These are phyloP conservation scores for Aphanomyces stellatus DNA, from an alignment of 352 stramenopile species.

Conservation along the genomic window DNA sequence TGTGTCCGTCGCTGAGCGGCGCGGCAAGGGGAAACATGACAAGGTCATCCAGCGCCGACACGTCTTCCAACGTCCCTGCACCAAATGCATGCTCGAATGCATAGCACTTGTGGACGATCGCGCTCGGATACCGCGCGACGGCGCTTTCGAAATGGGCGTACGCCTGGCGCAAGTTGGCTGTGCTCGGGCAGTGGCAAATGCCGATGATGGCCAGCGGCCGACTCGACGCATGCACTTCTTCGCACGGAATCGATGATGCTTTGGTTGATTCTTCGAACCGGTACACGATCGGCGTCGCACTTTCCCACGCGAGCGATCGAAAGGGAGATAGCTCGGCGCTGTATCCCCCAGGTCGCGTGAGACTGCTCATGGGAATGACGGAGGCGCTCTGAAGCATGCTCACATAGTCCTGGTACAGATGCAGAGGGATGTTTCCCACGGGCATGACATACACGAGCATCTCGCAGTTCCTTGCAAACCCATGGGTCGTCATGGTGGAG, in stretches of 20 bases:
- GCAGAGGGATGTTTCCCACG: conserved; percentile 48
- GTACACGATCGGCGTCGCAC: conserved; percentile 44
- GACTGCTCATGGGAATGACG: conserved; percentile 48
- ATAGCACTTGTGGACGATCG: conserved; percentile 74
- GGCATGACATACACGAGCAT: conserved; percentile 79
- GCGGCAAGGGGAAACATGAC: conserved; percentile 80
- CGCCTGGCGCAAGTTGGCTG: conserved; percentile 40
- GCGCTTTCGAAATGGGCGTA: conserved; percentile 62
- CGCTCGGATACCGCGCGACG: conserved; percentile 49
- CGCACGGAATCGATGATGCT: conserved; percentile 35
- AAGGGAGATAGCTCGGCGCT: conserved; percentile 74
- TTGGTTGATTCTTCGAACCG: conserved; percentile 42
- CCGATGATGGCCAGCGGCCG: conserved; percentile 68
- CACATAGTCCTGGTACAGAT: conserved; percentile 52
- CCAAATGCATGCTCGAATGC: conserved; percentile 79
- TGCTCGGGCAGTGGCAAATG: conserved; percentile 70
- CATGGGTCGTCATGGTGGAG: background rate
- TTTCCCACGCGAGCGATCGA: conserved; percentile 58
- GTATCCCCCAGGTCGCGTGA: conserved; percentile 72
- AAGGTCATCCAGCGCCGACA: conserved; percentile 45
- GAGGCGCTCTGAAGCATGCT: conserved; percentile 45
- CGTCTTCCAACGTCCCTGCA: conserved; percentile 41
- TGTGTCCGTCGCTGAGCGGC: conserved; percentile 49
- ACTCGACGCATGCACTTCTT: conserved; percentile 61
- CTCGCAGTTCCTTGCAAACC: conserved; percentile 27